These are phyloP conservation scores for Collybia nuda DNA, from an alignment of 768 basidiomycete species.

Conservation along the genomic window DNA sequence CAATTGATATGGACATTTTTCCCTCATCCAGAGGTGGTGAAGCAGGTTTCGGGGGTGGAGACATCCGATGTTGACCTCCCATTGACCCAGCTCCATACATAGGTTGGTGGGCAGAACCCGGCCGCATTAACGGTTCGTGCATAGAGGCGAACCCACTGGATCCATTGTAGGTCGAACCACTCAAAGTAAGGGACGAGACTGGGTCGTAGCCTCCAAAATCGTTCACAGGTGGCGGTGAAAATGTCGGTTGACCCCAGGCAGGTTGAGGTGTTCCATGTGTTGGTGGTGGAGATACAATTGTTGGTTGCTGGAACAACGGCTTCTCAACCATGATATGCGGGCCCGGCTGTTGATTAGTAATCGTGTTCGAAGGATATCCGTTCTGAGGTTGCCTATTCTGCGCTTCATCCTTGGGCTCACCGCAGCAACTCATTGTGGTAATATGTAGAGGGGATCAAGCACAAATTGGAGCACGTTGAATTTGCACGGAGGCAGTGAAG, in stretches of 20 bases:
- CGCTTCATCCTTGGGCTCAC: conserved; percentile 37
- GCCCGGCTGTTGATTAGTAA: conserved; percentile 55
- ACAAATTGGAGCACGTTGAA: conserved; percentile 4
- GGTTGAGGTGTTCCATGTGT: conserved; percentile 14
- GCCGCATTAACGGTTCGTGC: conserved; percentile 28
- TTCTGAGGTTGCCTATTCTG: conserved; percentile 29
- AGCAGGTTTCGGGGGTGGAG: conserved; percentile 19
- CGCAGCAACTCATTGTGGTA: conserved; percentile 65
- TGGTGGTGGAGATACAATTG: conserved; percentile 33
- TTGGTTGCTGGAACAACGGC: conserved; percentile 38
- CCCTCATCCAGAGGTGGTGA: conserved; percentile 53
- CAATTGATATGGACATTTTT: conserved; percentile 81
- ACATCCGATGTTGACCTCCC: conserved; percentile 15
- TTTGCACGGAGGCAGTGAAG: neutral
- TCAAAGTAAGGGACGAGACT: conserved; percentile 14
- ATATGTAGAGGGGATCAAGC: conserved; percentile 2
- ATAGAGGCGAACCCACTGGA: conserved; percentile 20
- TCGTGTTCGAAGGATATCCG: conserved; percentile 22
- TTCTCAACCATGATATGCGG: conserved; percentile 41
- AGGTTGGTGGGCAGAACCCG: conserved; percentile 26
- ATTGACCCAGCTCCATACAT: conserved; percentile 17
- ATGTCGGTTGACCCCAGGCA: conserved; percentile 35
- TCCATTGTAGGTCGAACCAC: conserved; percentile 23
- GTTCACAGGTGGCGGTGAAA: conserved; percentile 33
- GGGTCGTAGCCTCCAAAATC: conserved; percentile 27